Conservation (phyloP, 306 rosid genomes). For the Trifolium repens region DNA sequence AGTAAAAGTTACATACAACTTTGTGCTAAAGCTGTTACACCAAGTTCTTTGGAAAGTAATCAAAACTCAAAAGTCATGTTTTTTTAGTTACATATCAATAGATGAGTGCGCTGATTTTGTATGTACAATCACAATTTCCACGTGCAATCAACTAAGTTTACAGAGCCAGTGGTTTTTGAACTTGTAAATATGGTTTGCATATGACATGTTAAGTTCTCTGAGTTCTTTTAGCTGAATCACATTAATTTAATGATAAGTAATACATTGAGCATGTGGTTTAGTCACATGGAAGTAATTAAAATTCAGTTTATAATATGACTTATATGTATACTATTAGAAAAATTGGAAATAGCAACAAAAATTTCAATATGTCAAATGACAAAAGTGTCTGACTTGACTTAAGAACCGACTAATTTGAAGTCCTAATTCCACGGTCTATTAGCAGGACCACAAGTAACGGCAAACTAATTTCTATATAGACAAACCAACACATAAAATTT, state of each 20-base stretch:
- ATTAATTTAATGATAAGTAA: constrained; percentile 20
- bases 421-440: too few relatives aligned
- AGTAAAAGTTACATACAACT: constrained; percentile 40
- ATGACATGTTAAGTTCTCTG: background rate
- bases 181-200: constrained; percentile 6
- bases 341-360: background rate
- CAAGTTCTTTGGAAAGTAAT: constrained; percentile 42
- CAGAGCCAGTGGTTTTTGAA: constrained; percentile 26
- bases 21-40: constrained; percentile 38
- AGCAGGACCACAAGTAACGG: too few relatives aligned
- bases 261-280: constrained; percentile 37
- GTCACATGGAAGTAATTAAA: constrained; percentile 38
- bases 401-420: too few relatives aligned
- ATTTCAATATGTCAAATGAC: too few relatives aligned
- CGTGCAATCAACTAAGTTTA: constrained; percentile 46
- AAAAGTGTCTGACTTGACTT: too few relatives aligned
- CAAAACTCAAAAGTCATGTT: constrained; percentile 2
- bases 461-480: too few relatives aligned
- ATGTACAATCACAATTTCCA: constrained; percentile 47
- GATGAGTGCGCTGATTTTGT: constrained; percentile 37
- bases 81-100: constrained; percentile 20
- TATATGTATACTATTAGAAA: background rate
- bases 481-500: too few relatives aligned
- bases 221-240: constrained; percentile 39
- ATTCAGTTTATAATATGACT: background rate